Percentiles rank a stretch among this genome's conserved stretches.
Evolutionary conservation across 2,329 filamentous ascomycete species (phyloP).

Genomic region (Penicillium sp.): DNA sequence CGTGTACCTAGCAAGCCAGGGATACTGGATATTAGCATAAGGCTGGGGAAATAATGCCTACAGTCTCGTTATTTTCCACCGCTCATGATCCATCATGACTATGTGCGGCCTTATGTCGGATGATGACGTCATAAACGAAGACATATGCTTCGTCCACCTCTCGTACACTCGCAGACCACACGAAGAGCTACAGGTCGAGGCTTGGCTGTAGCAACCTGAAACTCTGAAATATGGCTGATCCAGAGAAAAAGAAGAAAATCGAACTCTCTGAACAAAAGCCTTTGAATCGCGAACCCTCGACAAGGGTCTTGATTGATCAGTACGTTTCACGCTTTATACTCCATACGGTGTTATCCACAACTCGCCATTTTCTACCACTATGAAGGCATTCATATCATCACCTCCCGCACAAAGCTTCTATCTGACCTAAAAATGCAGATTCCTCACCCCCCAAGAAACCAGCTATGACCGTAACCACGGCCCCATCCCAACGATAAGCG

Average conservation of each 20-base stretch:
- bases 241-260: neutral
- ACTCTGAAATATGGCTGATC: neutral
- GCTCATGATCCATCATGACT: too few species aligned
- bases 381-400: neutral
- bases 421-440: slow-evolving; percentile 35
- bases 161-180: neutral
- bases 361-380: too few species aligned
- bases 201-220: too few species aligned
- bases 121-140: neutral
- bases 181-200: neutral
- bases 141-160: neutral
- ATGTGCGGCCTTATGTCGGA: neutral
- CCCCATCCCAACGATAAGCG: slow-evolving; percentile 52
- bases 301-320: neutral
- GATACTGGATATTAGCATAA: too few species aligned
- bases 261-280: neutral
- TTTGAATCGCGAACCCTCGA: slow-evolving; percentile 4
- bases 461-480: slow-evolving; percentile 62
- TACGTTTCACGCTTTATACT: neutral
- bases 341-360: neutral
- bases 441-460: slow-evolving; percentile 53
- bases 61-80: too few species aligned
- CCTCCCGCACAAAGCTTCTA: neutral
- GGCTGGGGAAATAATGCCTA: too few species aligned
- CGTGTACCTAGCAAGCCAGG: too few species aligned